These are phyloP conservation scores for Albophoma yamanashiensis DNA, from an alignment of 2,329 filamentous ascomycete species.

Conservation along the genomic window DNA sequence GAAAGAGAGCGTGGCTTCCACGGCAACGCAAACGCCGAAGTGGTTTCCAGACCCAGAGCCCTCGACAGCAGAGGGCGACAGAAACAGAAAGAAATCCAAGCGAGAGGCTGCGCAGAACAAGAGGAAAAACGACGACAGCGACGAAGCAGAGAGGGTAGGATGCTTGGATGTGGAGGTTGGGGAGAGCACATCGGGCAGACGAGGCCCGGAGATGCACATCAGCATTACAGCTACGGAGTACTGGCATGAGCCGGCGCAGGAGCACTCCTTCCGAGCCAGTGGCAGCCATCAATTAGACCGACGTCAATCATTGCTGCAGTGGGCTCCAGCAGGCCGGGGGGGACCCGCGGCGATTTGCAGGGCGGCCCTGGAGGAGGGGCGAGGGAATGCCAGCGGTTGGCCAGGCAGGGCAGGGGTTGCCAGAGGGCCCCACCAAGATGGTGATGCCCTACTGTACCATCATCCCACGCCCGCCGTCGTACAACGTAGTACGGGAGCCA, in stretches of 20 bases:
- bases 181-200: not conserved
- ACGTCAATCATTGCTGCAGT: not conserved
- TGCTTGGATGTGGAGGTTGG: constrained; percentile 7
- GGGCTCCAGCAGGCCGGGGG: not conserved
- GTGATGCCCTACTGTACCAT: not conserved
- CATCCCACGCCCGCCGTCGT: too few species aligned
- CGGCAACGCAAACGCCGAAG: not conserved
- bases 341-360: constrained; percentile 1
- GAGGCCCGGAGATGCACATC: not conserved
- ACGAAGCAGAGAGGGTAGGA: constrained; percentile 4
- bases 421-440: not conserved
- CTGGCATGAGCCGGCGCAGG: not conserved
- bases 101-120: constrained; percentile 5
- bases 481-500: too few species aligned
- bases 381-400: constrained; percentile 6
- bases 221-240: not conserved
- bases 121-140: not conserved
- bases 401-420: not conserved
- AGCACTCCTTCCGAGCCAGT: not conserved
- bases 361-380: not conserved
- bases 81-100: constrained; percentile 4
- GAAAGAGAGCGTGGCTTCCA: not conserved
- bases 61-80: not conserved
- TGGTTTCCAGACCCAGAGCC: not conserved
- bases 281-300: not conserved